Evolutionary conservation across 371 early-diverging fungal genomes (phyloP), one percentile per base, ranked within the genome.

Genomic region (Mortierella sp.): DNA sequence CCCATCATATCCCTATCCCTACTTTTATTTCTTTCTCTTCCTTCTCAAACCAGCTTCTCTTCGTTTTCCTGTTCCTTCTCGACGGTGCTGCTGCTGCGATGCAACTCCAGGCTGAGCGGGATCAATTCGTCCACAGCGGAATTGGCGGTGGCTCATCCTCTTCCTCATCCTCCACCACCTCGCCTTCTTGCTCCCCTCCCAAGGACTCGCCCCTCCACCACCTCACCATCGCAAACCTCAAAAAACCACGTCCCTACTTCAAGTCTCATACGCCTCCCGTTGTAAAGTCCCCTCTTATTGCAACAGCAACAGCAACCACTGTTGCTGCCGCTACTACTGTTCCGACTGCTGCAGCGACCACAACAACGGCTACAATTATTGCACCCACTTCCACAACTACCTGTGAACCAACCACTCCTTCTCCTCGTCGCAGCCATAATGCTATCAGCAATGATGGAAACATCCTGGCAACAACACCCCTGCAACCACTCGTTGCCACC

Each of bases 61-160:
- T 60, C 60, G 16, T 51, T 32, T 6, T 58, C 27, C 58, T 12
- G 32, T 60, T 16, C 11, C 29, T 60, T 16, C 60, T 60, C 60
- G 29, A 32, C 32, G 60, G 32, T n/a, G 32, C 16, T 51, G 51
- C 51, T 51, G 60, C 60, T 56, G 48, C 71, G 8, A 85, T 85
- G 86, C 86, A 85, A 51, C 86, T 85, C 58, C 86, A 85, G 79
- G 82, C 82, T 32, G 86, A 85, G 75, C 79, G 86, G 46, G 84
- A 84, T 65, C 77, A 82, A 49, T 86, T 86, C 70, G 82, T 86
- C 55, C 81, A 81, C 43, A 63, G 75, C 8, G 86, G 86, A 70
- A 86, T 86, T 51, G 79, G 86, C 44, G 86, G 86, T 44, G 86
- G 86, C 4, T 81, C 78, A 7, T 83, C 84, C 68, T 80, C 80